Base-by-base conservation (phyloP, 2,329 filamentous ascomycete genomes). In the Botryotinia calthae region DNA sequence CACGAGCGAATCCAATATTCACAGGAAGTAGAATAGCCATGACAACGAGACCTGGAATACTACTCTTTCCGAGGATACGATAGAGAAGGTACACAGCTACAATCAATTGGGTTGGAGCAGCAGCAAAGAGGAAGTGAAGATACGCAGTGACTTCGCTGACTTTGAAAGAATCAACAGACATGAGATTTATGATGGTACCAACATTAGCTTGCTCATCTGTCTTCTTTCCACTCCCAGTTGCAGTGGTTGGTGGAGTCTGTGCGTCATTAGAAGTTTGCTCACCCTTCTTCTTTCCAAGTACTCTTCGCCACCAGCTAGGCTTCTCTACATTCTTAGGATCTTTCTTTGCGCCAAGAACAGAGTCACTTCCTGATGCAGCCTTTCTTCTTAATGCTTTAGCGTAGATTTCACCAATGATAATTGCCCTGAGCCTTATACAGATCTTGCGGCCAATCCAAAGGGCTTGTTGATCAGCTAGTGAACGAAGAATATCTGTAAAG, bases 161-260 rank as follows among this genome's bases (percentile, higher is more conserved):
- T 84, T 99, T 99, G 89, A 98, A 98, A 65, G 95, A 98, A 84
- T 99, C 97, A 58, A 99, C 97, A 18, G 96, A 97, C 96, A 99
- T 99, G 76, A 99, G 86, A 82, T 98, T 99, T 85, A 99, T 99
- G 79, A 99, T 98, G n/a, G 96, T 97, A 75, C 97, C 96, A 68
- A 97, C 87, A 74, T 96, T 98, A 56, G 94, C 95, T 83, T 97
- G 94, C 73, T 91, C 88, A 75, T 94, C 91, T 28, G 84, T 80
- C 2, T 78, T 78, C 70, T 84, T 80, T 34, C 71, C 37, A 3
- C 69, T 72, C 16, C 75, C 59, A 42, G 74, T 72, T 40, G 71
- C 44, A 16, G 34, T 51, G 18, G 70, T 70, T 22, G 70, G 70
- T 10, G 70, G 58, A 59, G 71, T 34, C 18, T 73, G 69, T 5